Evolutionary conservation across 208 protist genomes (phyloP).

Genomic region (Trypanosoma rangeli): DNA sequence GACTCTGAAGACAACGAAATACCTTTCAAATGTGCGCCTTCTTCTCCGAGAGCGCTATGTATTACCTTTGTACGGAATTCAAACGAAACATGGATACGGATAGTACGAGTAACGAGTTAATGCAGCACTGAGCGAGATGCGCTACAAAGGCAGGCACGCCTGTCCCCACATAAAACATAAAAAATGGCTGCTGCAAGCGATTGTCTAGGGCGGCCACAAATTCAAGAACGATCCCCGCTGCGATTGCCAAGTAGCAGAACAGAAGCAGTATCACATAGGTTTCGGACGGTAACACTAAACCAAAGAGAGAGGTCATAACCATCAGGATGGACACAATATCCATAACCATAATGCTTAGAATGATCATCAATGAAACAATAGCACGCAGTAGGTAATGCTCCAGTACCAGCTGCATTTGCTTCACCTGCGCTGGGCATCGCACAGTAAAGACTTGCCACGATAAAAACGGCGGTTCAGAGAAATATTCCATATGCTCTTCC

Average conservation of each 20-base stretch:
- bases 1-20: conserved; percentile 6
- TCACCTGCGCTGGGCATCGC: conserved; percentile 8
- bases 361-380: neutral
- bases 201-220: conserved; percentile 8
- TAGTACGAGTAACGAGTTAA: neutral
- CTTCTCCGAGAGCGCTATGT: conserved; percentile 13
- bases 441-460: conserved; percentile 14
- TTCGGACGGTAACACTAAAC: neutral
- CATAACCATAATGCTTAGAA: conserved; percentile 9
- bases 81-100: conserved; percentile 3
- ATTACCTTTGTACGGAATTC: conserved; percentile 5
- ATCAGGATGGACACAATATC: conserved; percentile 24
- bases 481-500: conserved; percentile 11
- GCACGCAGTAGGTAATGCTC: conserved; percentile 7
- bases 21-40: conserved; percentile 20
- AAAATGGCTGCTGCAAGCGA: conserved; percentile 2
- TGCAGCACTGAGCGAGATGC: neutral
- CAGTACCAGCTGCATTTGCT: conserved; percentile 6
- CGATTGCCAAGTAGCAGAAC: neutral
- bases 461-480: conserved; percentile 12
- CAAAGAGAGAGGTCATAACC: conserved; percentile 16
- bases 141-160: neutral
- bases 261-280: conserved; percentile 12
- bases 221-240: conserved; percentile 8
- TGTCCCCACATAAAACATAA: conserved; percentile 2